A percentile compares a stretch with the other conserved stretches of the same genome.
These are phyloP conservation scores for Fusarium sp. DNA, from an alignment of 2,329 filamentous ascomycete genomes.

Conservation along the genomic window DNA sequence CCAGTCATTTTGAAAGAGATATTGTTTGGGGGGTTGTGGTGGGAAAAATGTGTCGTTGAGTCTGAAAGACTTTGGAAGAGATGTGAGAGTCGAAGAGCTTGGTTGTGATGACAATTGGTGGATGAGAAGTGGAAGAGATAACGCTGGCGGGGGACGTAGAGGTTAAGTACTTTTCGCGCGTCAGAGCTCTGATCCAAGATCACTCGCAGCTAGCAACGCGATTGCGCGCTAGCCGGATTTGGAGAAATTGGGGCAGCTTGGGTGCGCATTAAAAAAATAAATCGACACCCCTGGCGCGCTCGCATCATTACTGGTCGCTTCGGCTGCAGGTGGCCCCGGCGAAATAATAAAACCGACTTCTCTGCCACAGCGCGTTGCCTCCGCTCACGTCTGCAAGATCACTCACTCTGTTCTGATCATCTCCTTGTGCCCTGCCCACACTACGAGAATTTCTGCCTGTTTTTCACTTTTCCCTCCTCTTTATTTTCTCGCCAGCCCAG, in stretches of 20 bases:
- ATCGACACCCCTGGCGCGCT: conserved; percentile 38
- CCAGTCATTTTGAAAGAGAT: conserved; percentile 92
- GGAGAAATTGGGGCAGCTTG: conserved; percentile 49
- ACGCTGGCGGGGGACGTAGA: conserved; percentile 60
- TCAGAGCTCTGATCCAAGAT: conserved; percentile 62
- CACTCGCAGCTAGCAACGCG: conserved; percentile 54
- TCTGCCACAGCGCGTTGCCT: conserved; percentile 1
- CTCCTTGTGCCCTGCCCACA: conserved; percentile 4
- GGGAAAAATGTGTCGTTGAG: conserved; percentile 30
- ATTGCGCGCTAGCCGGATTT: conserved; percentile 50
- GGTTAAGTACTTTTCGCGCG: conserved; percentile 70
- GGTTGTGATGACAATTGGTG: conserved; percentile 56
- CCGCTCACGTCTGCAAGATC: conserved; percentile 19
- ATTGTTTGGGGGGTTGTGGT: conserved; percentile 42
- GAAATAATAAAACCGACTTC: conserved; percentile 46
- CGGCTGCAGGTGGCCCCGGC: conserved; percentile 2
- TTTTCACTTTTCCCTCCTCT: conserved; percentile 10
- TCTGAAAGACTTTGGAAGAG: conserved; percentile 42
- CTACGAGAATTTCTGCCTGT: conserved; percentile 1
- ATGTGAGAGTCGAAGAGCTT: conserved; percentile 50
- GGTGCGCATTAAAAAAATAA: conserved; percentile 47
- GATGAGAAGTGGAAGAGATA: conserved; percentile 52
- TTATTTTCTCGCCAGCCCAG: conserved; percentile 13
- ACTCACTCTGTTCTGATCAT: conserved; percentile 25
- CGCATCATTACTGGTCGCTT: conserved; percentile 21